These are phyloP conservation scores for Marvania coccoides DNA, from an alignment of 139 green algal genomes.

Conservation along the genomic window DNA sequence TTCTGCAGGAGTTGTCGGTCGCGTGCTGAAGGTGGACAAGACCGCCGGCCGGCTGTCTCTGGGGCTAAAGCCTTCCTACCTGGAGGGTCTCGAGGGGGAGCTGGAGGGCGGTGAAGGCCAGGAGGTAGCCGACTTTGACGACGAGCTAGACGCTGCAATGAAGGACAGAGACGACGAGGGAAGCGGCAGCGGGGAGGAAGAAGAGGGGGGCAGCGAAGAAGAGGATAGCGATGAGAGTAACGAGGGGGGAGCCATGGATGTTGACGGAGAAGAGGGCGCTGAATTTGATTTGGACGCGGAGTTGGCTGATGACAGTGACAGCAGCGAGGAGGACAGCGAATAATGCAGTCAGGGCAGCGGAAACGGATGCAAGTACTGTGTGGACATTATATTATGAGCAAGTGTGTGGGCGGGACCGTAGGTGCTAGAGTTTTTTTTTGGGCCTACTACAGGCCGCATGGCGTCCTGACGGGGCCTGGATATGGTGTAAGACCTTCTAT, in stretches of 20 bases:
- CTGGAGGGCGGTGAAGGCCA: conserved; percentile 29
- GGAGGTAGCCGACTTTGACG: conserved; percentile 22
- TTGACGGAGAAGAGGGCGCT: neutral
- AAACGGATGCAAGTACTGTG: no score
- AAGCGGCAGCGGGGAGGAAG: conserved; percentile 10
- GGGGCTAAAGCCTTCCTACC: conserved; percentile 53
- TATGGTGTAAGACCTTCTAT: no score
- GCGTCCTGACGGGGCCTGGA: no score
- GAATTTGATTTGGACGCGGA: conserved; percentile 2
- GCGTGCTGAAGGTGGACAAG: conserved; percentile 62
- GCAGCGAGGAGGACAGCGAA: neutral
- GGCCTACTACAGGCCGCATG: no score
- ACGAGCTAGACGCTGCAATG: neutral
- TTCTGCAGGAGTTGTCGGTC: conserved; percentile 53
- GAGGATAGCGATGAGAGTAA: neutral
- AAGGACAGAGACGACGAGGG: conserved; percentile 23
- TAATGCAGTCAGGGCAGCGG: no score
- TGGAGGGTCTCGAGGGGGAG: conserved; percentile 41
- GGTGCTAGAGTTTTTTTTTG: no score
- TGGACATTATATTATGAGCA: no score
- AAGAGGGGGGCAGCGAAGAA: conserved; percentile 23
- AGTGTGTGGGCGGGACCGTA: no score
- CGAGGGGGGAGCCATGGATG: neutral
- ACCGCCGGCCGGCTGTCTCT: conserved; percentile 50
- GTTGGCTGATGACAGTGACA: neutral